These are phyloP conservation scores for Nicotiana otophora DNA, from an alignment of 257 asterid genomes.

Conservation along the genomic window DNA sequence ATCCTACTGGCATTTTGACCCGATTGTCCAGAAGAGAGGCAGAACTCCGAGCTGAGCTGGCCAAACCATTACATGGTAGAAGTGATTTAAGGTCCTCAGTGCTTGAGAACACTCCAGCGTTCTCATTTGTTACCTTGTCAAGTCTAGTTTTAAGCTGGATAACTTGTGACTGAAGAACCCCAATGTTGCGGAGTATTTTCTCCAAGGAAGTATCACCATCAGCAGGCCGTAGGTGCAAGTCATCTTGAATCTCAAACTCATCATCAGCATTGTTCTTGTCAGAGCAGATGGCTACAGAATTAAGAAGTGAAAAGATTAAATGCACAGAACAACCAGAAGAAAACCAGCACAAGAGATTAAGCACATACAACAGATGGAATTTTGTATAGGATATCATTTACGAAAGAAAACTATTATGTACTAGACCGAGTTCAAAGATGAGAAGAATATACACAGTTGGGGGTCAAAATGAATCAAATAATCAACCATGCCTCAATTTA, in stretches of 20 bases:
- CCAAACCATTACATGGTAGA: conserved; percentile 23
- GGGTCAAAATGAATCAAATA: neutral
- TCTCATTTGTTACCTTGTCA: conserved; percentile 20
- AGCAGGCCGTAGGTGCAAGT: neutral
- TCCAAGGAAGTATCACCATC: conserved; percentile 15
- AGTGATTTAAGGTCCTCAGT: conserved; percentile 11
- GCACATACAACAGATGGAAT: neutral
- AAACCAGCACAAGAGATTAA: neutral
- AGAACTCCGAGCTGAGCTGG: conserved; percentile 29
- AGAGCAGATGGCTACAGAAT: conserved; percentile 21
- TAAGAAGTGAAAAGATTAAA: neutral
- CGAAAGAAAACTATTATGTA: neutral
- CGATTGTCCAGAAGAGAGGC: conserved; percentile 35
- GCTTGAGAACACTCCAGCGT: conserved; percentile 16
- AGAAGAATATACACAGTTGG: neutral
- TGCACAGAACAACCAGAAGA: neutral
- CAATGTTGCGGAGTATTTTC: conserved; percentile 12
- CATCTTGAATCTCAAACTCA: conserved; percentile 3
- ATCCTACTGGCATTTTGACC: conserved; percentile 37
- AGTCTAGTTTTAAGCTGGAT: conserved; percentile 18
- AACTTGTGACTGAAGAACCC: conserved; percentile 17
- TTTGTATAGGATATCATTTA: neutral
- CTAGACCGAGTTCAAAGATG: neutral
- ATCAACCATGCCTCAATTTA: neutral
- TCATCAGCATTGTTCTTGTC: conserved; percentile 3